These are phyloP conservation scores for Cercospora sp. DNA, from an alignment of 2,329 filamentous ascomycete species.

Conservation along the genomic window DNA sequence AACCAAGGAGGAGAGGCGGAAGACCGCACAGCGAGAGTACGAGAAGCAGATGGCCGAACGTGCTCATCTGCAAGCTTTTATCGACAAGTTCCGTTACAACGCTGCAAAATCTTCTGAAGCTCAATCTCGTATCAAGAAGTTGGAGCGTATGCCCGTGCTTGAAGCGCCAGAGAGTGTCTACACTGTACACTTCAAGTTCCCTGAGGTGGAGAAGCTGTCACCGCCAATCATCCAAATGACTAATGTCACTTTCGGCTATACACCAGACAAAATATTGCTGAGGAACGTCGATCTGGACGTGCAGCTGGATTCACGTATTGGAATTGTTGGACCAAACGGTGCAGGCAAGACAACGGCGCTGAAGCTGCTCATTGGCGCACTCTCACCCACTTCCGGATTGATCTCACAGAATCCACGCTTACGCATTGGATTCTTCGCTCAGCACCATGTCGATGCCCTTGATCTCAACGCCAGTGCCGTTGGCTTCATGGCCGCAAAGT, in stretches of 20 bases:
- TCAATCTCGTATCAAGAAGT: constrained; percentile 97
- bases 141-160: constrained; percentile 93
- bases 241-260: constrained; percentile 87
- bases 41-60: constrained; percentile 96
- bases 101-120: constrained; percentile 98
- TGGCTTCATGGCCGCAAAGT: constrained; percentile 91
- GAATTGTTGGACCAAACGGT: constrained; percentile 98
- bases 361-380: constrained; percentile 89
- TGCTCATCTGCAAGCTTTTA: constrained; percentile 93
- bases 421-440: constrained; percentile 93
- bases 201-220: constrained; percentile 94
- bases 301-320: constrained; percentile 95
- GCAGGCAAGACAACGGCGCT: constrained; percentile 98
- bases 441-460: constrained; percentile 95
- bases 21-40: constrained; percentile 95
- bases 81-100: constrained; percentile 99
- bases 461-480: constrained; percentile 88
- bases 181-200: constrained; percentile 94
- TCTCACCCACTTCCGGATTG: constrained; percentile 72
- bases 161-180: constrained; percentile 91
- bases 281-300: constrained; percentile 91
- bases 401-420: constrained; percentile 88
- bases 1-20: constrained; percentile 93
- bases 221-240: constrained; percentile 98
- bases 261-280: constrained; percentile 73